A percentile compares a stretch with the other conserved stretches of the same genome.
phyloP scores from a whole-genome alignment of 2,329 filamentous ascomycete species.

The Arthrobotrys musiformis region DNA sequence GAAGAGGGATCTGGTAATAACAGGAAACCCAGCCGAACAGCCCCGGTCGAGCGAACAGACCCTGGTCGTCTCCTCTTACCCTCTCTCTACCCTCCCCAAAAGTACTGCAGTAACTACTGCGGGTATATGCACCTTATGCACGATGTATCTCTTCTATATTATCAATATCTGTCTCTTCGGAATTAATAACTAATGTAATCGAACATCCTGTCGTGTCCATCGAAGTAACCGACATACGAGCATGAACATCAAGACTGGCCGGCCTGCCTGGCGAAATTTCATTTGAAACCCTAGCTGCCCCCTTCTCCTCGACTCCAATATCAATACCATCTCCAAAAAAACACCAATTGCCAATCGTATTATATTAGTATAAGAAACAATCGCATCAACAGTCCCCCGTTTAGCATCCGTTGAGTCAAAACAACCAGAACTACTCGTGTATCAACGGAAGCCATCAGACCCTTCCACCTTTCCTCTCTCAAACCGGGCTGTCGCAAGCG shows the following conservation, averaged over 20 bases:
- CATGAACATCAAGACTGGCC: background rate
- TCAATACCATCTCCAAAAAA: background rate
- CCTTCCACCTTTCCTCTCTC: background rate
- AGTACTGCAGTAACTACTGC: no score
- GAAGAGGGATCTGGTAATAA: background rate
- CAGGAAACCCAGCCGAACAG: constrained; percentile 25
- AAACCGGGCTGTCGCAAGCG: constrained; percentile 45
- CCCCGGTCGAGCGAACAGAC: constrained; percentile 17
- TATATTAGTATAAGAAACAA: no score
- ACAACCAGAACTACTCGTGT: background rate
- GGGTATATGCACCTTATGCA: no score
- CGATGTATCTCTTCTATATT: no score
- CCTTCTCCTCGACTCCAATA: background rate
- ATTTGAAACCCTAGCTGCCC: constrained; percentile 1
- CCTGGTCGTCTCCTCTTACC: background rate
- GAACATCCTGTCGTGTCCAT: no score
- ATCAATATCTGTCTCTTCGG: no score
- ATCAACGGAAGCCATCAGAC: constrained; percentile 7
- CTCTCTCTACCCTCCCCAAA: background rate
- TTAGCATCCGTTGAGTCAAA: background rate
- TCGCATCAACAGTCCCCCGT: background rate
- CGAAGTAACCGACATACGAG: background rate
- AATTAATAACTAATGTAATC: no score
- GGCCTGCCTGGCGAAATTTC: constrained; percentile 5
- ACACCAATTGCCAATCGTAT: no score